Evolutionary conservation across 345 rosid genomes (phyloP), one percentile per base, ranked within the genome.

Genomic region (Murraya paniculata): DNA sequence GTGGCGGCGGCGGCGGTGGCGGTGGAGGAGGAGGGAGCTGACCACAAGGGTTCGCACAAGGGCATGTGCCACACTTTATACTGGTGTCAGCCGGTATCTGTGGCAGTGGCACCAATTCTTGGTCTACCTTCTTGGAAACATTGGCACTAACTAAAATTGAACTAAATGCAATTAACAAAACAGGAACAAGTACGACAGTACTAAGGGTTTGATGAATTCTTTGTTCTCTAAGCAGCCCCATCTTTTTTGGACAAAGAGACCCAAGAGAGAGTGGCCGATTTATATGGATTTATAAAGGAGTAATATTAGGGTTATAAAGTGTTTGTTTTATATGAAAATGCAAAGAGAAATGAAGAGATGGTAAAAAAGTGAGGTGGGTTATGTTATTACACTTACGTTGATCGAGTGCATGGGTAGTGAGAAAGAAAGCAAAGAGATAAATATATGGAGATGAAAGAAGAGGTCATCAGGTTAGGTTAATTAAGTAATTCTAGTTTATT

Each of bases 1-100:
- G n/a, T n/a, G n/a, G 48, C 9, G 82, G 58, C 1, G 84, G 84
- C 0, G 75, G 75, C 1, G 82, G 87, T 0, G 84, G 85, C 0
- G 82, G 86, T 0, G 88, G 90, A 0, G 84, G 86, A 14, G 81
- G 82, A 2, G 78, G 68, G n/a, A 25, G 59, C 76, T 82, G 90
- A 66, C 61, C 83, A 81, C 94, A 90, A 21, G 93, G 89, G 77
- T 84, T 78, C 30, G 55, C 86, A 68, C 90, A 85, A 70, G 92
- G 89, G 72, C 90, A 86, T 61, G 87, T 72, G 79, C 86, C 93
- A 73, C 93, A 90, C 84, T 82, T 84, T 2, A 79, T 69, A 68
- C 53, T 80, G 22, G 79, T 31, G 18, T 73, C 69, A n/a, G n/a
- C n/a, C 67, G 81, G 83, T 70, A 27, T 82, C 70, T 75, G 82